Base-by-base conservation (phyloP, 805 yeast genomes). In the Dipodascus albidus region DNA sequence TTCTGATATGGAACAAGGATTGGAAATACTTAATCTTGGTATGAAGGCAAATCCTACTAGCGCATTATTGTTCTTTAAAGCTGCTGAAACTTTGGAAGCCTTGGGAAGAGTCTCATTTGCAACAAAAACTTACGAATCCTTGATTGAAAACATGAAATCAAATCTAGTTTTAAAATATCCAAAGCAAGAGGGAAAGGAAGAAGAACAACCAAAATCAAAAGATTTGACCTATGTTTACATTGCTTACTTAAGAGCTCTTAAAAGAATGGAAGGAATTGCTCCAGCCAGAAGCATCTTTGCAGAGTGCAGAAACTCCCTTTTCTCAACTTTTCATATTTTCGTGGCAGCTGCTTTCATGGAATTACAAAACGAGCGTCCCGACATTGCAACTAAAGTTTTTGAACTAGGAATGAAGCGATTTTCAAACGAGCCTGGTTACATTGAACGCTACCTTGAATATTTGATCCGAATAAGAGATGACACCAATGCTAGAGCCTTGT, bases 271-370 rank as follows among this genome's bases (percentile, higher is more conserved):
- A 49, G 91, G 90, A 2, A 72, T 83, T 31, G 78, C 79, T 51
- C 88, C 83, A 38, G 89, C 95, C 1, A 77, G 98, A 57, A 64
- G 72, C 22, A 73, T 87, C 1, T 88, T 89, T 64, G 76, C 85
- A 53, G 77, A 75, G 59, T 84, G 85, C 6, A 79, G 96, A 60
- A 80, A 81, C 62, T 76, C 79, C 59, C 64, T 72, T n/a, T 74
- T 70, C 55, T 63, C 85, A 47, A 83, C 95, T 0, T 81, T 82
- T 71, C 87, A 87, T 60, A 77, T 91, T 20, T 91, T 78, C 67
- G 82, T 83, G 20, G 91, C 87, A 55, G 84, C 85, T 62, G 96
- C 97, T 0, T 72, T 80, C 64, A 74, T 89, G 72, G 99, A 91
- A 64, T 82, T 78, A 60, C 73, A 73, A 58, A 80, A 79, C 59